Percentiles rank a stretch among this genome's conserved stretches.
phyloP scores from a whole-genome alignment of 73 alveolate genomes.

The Paramecium tetraurelia region DNA sequence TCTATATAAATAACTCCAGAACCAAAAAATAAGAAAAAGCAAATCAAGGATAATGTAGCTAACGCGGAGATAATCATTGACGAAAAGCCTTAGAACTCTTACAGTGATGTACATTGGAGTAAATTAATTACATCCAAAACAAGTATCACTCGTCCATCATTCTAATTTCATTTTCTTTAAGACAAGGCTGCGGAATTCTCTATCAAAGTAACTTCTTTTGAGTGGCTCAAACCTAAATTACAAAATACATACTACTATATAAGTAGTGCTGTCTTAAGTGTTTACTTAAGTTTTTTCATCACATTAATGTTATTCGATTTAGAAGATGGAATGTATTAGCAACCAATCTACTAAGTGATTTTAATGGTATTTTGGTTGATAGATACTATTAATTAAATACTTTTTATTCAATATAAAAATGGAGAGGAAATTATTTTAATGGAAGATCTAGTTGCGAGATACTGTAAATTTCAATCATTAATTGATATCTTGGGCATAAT shows the following conservation, averaged over 20 bases:
- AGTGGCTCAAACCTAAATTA: neutral
- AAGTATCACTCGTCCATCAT: neutral
- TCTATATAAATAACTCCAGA: neutral
- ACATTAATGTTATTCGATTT: neutral
- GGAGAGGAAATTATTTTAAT: neutral
- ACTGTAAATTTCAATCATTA: neutral
- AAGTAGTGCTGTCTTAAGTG: neutral
- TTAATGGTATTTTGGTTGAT: neutral
- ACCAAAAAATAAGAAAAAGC: neutral
- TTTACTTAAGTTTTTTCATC: neutral
- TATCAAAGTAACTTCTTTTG: neutral
- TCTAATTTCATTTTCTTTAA: neutral
- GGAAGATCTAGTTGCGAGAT: neutral
- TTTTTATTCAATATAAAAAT: neutral
- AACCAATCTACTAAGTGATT: neutral
- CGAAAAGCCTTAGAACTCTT: neutral
- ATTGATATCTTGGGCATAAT: neutral
- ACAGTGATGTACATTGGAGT: slow-evolving; percentile 21
- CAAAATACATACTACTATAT: neutral
- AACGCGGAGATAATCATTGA: neutral
- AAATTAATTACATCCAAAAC: neutral
- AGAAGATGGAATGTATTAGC: neutral
- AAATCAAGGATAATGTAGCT: neutral
- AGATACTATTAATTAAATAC: neutral
- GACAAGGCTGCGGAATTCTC: neutral